These are phyloP conservation scores for Mallotus japonicus DNA, from an alignment of 441 rosid species.

Conservation along the genomic window DNA sequence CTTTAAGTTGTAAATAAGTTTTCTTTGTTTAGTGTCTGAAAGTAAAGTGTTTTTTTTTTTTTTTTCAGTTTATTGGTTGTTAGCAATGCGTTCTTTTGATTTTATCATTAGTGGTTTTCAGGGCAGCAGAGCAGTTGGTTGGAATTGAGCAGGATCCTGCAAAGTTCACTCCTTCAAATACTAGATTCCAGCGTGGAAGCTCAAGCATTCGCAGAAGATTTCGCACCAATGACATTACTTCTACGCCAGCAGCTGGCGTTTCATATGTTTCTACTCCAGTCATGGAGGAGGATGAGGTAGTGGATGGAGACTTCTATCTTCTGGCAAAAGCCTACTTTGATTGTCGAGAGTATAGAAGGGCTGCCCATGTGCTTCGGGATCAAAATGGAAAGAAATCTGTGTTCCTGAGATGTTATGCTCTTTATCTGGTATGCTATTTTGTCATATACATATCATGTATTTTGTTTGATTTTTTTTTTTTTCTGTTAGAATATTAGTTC, in stretches of 20 bases:
- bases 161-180: slow-evolving; percentile 79
- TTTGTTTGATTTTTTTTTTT: background rate
- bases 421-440: slow-evolving; percentile 62
- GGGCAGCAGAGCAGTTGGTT: slow-evolving; percentile 91
- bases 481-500: slow-evolving; percentile 6
- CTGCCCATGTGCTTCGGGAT: slow-evolving; percentile 78
- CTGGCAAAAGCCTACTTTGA: slow-evolving; percentile 82
- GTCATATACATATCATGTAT: background rate
- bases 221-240: slow-evolving; percentile 63
- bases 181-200: slow-evolving; percentile 93
- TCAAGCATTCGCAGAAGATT: slow-evolving; percentile 83
- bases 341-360: slow-evolving; percentile 79
- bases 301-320: slow-evolving; percentile 67
- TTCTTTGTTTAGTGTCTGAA: background rate
- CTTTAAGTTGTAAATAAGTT: background rate
- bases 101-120: slow-evolving; percentile 24
- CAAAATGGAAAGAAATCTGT: slow-evolving; percentile 72
- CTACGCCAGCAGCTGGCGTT: slow-evolving; percentile 64
- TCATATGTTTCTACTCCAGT: slow-evolving; percentile 72
- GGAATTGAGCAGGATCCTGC: slow-evolving; percentile 87
- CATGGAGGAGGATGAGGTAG: slow-evolving; percentile 71
- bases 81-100: background rate
- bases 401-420: slow-evolving; percentile 85
- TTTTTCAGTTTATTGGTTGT: background rate
- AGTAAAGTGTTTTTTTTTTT: background rate